These are phyloP conservation scores for Hypoxylon sp. DNA, from an alignment of 2,329 filamentous ascomycete genomes.

Conservation along the genomic window DNA sequence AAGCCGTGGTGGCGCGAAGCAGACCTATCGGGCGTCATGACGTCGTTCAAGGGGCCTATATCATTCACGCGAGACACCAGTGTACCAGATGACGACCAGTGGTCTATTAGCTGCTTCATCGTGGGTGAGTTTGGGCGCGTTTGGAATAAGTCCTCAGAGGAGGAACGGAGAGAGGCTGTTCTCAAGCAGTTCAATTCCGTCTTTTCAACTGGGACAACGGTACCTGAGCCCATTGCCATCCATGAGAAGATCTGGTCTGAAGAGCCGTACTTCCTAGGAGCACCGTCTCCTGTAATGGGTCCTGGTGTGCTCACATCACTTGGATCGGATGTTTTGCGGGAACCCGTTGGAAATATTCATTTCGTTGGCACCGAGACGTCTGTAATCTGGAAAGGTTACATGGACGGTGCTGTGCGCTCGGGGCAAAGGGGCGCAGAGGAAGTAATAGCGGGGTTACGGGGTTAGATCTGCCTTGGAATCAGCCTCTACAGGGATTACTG, in stretches of 20 bases:
- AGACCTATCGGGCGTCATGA: constrained; percentile 62
- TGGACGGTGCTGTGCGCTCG: constrained; percentile 69
- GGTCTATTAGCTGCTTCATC: constrained; percentile 60
- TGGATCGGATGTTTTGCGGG: constrained; percentile 54
- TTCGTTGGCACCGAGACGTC: constrained; percentile 70
- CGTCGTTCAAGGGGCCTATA: constrained; percentile 63
- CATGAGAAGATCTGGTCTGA: constrained; percentile 57
- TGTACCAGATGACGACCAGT: constrained; percentile 50
- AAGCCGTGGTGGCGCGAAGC: constrained; percentile 57
- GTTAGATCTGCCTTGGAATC: background rate
- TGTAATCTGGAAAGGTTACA: constrained; percentile 69
- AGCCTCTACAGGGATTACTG: background rate
- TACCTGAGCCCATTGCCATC: constrained; percentile 54
- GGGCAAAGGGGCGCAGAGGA: constrained; percentile 65
- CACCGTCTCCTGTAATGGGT: constrained; percentile 56
- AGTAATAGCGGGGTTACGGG: constrained; percentile 53
- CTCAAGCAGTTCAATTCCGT: constrained; percentile 51
- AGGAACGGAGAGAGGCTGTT: constrained; percentile 46
- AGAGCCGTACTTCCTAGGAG: constrained; percentile 59
- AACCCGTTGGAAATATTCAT: constrained; percentile 60
- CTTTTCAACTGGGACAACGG: constrained; percentile 39
- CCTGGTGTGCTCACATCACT: constrained; percentile 58
- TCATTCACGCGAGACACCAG: constrained; percentile 62
- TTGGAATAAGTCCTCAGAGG: constrained; percentile 50
- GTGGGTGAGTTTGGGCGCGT: constrained; percentile 54